Base-by-base conservation (phyloP, 2,329 filamentous ascomycete genomes). In the Metarhizium sp. region DNA sequence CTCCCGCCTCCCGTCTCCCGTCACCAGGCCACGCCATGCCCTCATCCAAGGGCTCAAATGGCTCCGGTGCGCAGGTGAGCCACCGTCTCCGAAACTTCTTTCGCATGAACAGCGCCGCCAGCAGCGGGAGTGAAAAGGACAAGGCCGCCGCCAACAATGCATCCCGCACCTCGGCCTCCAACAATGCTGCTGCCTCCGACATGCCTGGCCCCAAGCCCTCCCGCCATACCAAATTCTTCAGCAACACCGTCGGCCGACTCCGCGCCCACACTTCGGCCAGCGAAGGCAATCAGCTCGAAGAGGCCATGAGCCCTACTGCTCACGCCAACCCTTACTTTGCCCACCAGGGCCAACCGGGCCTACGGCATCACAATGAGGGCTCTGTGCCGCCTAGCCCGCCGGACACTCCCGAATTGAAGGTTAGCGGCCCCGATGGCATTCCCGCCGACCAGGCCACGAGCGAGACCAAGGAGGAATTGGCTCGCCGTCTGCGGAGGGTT, bases 241-340 rank as follows among this genome's bases (percentile, higher is more conserved):
- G 87, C 59, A 88, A 86, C 56, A 86, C 88, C 63, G 90, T 95
- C 67, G 87, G 87, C 67, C 87, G 92, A 63, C 90, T 92, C 68
- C 85, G 92, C 65, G 95, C 91, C 40, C 86, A 88, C 58, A 97
- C 92, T 30, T 89, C 95, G 55, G 90, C 90, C 62, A 96, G 91
- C 73, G 92, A 96, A 73, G 92, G 92, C 63, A 91, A 96, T 68
- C 83, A 87, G 57, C 80, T 96, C 61, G 92, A 96, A 63, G 92
- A 96, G 71, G 78, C 83, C 59, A 79, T 95, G 66, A 96, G 92
- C 67, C 94, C 94, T 30, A 97, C 91, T 4, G 92, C 92, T 52
- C 85, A 92, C 67, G 92, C 91, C 60, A 99, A 99, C 70, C 94
- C 94, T 18, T 99, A 99, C 74, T 99, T 97, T 71, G 88, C 86